Conservation (phyloP, 2,329 filamentous ascomycete species). For the Cladosporium sp. region DNA sequence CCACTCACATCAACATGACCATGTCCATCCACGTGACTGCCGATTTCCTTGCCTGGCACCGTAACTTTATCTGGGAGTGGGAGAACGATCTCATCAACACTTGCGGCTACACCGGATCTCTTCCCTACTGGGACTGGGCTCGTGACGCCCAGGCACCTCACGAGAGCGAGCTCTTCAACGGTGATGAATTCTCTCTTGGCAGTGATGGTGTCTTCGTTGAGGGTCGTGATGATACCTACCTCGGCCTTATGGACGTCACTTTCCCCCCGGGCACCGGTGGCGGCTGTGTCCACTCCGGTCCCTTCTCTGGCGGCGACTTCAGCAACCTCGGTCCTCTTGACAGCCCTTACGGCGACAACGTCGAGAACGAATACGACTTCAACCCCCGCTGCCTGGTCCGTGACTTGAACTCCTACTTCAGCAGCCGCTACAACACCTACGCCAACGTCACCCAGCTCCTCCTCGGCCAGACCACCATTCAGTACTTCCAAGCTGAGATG, state of each 20-base stretch:
- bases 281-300: constrained; percentile 53
- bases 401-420: constrained; percentile 35
- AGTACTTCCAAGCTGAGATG: constrained; percentile 21
- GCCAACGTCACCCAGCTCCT: constrained; percentile 26
- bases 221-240: constrained; percentile 30
- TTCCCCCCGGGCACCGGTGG: constrained; percentile 54
- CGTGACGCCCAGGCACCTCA: constrained; percentile 42
- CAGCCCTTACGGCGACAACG: constrained; percentile 28
- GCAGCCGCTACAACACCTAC: constrained; percentile 22
- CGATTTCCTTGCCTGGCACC: constrained; percentile 40
- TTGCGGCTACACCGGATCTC: constrained; percentile 41
- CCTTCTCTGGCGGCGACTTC: constrained; percentile 48
- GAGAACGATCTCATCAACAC: constrained; percentile 40
- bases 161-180: constrained; percentile 56
- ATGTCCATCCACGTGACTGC: constrained; percentile 27
- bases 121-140: constrained; percentile 55
- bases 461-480: constrained; percentile 18
- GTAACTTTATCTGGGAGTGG: constrained; percentile 41
- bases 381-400: constrained; percentile 28
- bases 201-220: constrained; percentile 24
- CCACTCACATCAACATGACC: constrained; percentile 24
- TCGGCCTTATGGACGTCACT: constrained; percentile 51
- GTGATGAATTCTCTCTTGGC: constrained; percentile 44
- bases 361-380: constrained; percentile 18
- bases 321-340: constrained; percentile 25